Percentiles rank a stretch among this genome's conserved stretches.
Evolutionary conservation across 2,329 filamentous ascomycete species (phyloP).

Genomic region (Aspergillus sp.): DNA sequence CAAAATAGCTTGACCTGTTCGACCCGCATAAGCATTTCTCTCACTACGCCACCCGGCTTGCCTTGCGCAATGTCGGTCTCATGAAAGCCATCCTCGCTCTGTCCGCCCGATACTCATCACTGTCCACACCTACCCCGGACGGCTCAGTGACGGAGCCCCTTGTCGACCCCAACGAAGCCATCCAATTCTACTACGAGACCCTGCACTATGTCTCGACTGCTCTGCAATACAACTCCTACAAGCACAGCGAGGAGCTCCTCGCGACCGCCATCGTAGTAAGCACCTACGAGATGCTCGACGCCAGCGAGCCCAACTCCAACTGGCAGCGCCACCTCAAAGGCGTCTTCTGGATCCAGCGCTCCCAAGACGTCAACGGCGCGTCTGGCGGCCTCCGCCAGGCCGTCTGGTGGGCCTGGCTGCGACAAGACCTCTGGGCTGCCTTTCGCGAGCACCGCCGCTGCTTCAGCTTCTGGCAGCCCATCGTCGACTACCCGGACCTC

Average conservation of each 20-base stretch:
- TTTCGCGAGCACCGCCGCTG: conserved; percentile 58
- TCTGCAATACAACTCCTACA: conserved; percentile 59
- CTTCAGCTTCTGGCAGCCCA: conserved; percentile 55
- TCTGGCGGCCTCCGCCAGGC: conserved; percentile 57
- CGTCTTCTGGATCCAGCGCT: conserved; percentile 68
- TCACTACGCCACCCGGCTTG: background rate
- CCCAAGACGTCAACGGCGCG: conserved; percentile 60
- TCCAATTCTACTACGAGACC: conserved; percentile 62
- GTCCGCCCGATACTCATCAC: background rate
- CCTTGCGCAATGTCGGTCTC: background rate
- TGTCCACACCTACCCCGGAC: background rate
- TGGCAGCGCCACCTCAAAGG: conserved; percentile 66
- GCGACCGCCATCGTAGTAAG: conserved; percentile 61
- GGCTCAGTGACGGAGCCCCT: background rate
- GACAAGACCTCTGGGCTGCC: conserved; percentile 65
- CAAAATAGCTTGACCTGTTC: background rate
- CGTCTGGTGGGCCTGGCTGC: conserved; percentile 66
- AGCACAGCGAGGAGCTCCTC: conserved; percentile 57
- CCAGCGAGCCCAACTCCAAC: conserved; percentile 46
- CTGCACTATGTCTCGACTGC: conserved; percentile 62
- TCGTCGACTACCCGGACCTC: background rate
- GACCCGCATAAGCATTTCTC: background rate
- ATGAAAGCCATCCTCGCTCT: background rate
- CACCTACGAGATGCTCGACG: conserved; percentile 67
- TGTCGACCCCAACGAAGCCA: background rate